phyloP scores from a whole-genome alignment of 495 filamentous ascomycete species.

The Penicillium cataractarum region DNA sequence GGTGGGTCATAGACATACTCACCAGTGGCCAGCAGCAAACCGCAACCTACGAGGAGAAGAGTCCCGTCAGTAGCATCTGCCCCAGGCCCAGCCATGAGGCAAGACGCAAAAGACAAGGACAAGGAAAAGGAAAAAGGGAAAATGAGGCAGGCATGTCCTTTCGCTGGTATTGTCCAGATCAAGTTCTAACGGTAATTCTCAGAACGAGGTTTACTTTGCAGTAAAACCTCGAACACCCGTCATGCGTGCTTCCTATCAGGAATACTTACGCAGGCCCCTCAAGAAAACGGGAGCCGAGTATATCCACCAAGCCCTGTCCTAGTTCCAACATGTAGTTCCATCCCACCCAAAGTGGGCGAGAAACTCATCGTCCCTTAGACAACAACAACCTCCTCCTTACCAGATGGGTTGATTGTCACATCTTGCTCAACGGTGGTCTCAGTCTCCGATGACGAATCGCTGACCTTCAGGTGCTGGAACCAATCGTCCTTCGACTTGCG shows the following conservation, averaged over 20 bases:
- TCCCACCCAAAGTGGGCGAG: background rate
- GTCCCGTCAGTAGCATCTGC: conserved; percentile 22
- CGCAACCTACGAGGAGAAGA: conserved; percentile 18
- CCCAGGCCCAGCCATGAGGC: conserved; percentile 9
- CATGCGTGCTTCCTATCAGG: conserved; percentile 32
- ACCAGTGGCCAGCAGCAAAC: conserved; percentile 20
- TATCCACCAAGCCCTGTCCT: background rate
- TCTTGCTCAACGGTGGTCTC: conserved; percentile 11
- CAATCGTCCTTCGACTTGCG: conserved; percentile 38
- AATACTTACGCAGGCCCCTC: conserved; percentile 18
- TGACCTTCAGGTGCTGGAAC: conserved; percentile 37
- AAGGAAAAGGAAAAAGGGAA: conserved; percentile 14
- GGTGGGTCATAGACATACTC: background rate
- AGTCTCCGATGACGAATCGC: conserved; percentile 19
- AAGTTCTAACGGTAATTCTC: conserved; percentile 58
- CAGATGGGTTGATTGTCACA: background rate
- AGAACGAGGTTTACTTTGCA: conserved; percentile 40
- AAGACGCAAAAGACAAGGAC: conserved; percentile 14
- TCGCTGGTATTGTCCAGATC: conserved; percentile 60
- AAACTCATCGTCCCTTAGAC: conserved; percentile 4
- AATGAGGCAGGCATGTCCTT: conserved; percentile 50
- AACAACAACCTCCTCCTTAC: conserved; percentile 5
- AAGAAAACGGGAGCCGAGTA: background rate
- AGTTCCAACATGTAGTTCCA: background rate
- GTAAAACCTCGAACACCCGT: conserved; percentile 44